Evolutionary conservation across 208 protist genomes (phyloP).

Genomic region (Porcisia hertigi): DNA sequence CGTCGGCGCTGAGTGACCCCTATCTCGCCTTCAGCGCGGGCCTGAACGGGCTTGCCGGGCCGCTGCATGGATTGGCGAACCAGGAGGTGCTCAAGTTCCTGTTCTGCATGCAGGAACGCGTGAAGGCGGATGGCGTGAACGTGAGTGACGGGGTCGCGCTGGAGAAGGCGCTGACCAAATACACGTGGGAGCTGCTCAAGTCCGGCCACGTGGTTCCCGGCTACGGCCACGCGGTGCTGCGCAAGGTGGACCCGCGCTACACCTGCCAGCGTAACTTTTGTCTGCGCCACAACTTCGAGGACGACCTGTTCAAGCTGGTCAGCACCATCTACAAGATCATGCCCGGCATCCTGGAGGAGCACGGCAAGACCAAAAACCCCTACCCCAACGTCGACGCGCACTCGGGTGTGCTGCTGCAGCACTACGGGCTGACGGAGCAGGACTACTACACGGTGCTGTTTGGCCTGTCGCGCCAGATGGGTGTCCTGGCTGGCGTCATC

Average conservation of each 20-base stretch:
- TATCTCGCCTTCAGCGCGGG: slow-evolving; percentile 96
- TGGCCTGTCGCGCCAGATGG: slow-evolving; percentile 95
- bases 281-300: slow-evolving; percentile 94
- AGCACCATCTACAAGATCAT: slow-evolving; percentile 92
- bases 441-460: slow-evolving; percentile 98
- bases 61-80: slow-evolving; percentile 97
- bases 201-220: slow-evolving; percentile 92
- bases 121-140: slow-evolving; percentile 53
- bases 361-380: slow-evolving; percentile 98
- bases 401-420: slow-evolving; percentile 91
- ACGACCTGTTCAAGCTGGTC: slow-evolving; percentile 96
- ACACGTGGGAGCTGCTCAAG: slow-evolving; percentile 93
- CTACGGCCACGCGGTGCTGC: slow-evolving; percentile 98
- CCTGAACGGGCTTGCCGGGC: slow-evolving; percentile 96
- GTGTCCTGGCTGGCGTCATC: slow-evolving; percentile 93
- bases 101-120: slow-evolving; percentile 61
- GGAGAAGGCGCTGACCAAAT: slow-evolving; percentile 82
- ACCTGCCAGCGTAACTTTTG: slow-evolving; percentile 97
- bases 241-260: slow-evolving; percentile 98
- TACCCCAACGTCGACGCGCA: slow-evolving; percentile 99
- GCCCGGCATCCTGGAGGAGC: slow-evolving; percentile 95
- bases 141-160: slow-evolving; percentile 53
- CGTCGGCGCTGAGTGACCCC: slow-evolving; percentile 97
- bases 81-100: slow-evolving; percentile 96
- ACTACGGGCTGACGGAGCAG: slow-evolving; percentile 97